Evolutionary conservation across 2,329 filamentous ascomycete species (phyloP).

Genomic region (Talaromyces sp.): DNA sequence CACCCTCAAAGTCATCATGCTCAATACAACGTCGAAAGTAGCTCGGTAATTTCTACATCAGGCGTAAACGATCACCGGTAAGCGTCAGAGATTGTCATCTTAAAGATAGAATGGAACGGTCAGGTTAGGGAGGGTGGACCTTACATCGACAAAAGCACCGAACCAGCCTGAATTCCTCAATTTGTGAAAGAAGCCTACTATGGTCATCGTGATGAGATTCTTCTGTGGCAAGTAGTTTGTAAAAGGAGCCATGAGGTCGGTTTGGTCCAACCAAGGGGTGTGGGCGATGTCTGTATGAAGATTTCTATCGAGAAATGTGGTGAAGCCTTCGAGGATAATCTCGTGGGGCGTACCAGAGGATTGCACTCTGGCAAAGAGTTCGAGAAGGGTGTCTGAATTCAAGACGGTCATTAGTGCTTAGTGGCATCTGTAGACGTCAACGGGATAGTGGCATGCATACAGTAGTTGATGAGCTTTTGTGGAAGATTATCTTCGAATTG

Average conservation of each 20-base stretch:
- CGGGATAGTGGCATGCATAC: not conserved
- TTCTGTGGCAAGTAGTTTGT: not conserved
- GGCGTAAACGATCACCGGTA: no score
- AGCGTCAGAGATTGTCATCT: no score
- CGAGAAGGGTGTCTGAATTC: not conserved
- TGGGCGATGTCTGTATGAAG: not conserved
- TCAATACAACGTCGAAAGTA: not conserved
- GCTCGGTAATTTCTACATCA: not conserved
- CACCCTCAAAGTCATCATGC: not conserved
- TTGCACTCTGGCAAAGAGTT: not conserved
- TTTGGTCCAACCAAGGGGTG: not conserved
- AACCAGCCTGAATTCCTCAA: not conserved
- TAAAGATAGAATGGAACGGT: no score
- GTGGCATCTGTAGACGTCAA: no score
- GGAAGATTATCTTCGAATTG: not conserved
- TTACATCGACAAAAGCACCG: not conserved
- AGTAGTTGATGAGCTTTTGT: not conserved
- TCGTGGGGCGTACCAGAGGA: not conserved
- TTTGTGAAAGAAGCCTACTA: not conserved
- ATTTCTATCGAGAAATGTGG: not conserved
- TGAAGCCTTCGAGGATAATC: not conserved
- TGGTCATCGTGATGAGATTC: not conserved
- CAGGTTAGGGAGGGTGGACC: not conserved
- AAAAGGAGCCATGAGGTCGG: conserved; percentile 4
- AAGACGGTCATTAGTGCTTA: no score